Base-by-base conservation (phyloP, 495 filamentous ascomycete species). In the Aspergillus homomorphus region DNA sequence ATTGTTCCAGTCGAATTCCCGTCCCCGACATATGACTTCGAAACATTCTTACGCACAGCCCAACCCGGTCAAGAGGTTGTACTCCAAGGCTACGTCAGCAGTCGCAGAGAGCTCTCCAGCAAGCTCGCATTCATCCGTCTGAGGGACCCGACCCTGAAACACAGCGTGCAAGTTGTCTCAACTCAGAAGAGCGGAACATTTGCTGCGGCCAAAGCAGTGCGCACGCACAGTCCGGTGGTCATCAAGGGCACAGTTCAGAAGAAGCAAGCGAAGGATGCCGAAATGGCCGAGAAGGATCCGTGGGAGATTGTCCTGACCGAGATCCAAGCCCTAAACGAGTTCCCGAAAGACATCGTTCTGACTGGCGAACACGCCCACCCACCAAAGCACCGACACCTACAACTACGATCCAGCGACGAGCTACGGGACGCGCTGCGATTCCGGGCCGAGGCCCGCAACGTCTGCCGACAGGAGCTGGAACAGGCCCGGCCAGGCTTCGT, bases 361-460 rank as follows among this genome's bases (percentile, higher is more conserved):
- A 88, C 85, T 1, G 74, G 81, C 15, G 83, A 87, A 52, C 88
- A 85, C 20, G 79, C 84, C 0, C 96, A 91, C 66, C 80, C 88
- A 3, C 82, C 86, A 0, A 80, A 89, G 54, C 78, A 88, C 26
- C 85, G 94, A 24, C 89, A 97, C 71, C 77, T 98, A 9, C 92
- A 98, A 64, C 76, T 98, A 7, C 87, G 92, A 14, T 89, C 87
- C 18, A 82, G 89, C 59, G 64, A 71, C 14, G 64, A 79, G 14
- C 72, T 96, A 0, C 81, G 82, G 7, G 69, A 86, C 7, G 84
- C 91, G 16, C 73, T 92, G 23, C 62, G 58, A 12, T 85, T 87
- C 65, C 84, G 86, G 20, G 77, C 79, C 43, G 63, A 72, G 33
- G 80, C 80, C 15, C 77, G 79, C 41, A 69, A 69, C 26, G 53